Evolutionary conservation across 352 stramenopile genomes (phyloP).

Genomic region (Globisporangium carolinianum): DNA sequence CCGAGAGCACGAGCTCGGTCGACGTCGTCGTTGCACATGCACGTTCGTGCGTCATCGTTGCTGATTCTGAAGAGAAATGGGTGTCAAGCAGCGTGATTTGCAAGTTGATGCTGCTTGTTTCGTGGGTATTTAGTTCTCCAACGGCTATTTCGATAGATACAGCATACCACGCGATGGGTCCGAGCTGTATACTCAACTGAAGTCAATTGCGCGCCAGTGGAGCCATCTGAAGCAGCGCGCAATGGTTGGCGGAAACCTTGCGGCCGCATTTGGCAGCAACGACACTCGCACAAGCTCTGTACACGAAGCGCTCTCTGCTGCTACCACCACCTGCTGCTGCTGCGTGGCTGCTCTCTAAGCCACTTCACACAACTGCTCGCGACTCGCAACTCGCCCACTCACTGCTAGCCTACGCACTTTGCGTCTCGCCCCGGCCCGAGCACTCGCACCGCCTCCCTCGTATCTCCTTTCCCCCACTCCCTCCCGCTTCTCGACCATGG

Average conservation of each 20-base stretch:
- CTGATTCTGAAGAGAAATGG: neutral
- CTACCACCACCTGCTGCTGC: neutral
- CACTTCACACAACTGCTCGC: too few relatives aligned
- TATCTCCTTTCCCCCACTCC: neutral
- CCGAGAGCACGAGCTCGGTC: neutral
- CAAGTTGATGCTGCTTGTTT: too few relatives aligned
- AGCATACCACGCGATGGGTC: too few relatives aligned
- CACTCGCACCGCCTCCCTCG: neutral
- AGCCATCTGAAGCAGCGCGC: neutral
- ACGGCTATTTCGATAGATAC: too few relatives aligned
- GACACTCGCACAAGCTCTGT: neutral
- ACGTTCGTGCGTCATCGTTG: neutral
- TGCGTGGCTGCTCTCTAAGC: neutral
- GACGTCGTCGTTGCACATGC: too few relatives aligned
- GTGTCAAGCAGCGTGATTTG: too few relatives aligned
- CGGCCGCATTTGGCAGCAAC: neutral
- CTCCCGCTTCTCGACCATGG: conserved; percentile 22
- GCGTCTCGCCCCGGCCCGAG: neutral
- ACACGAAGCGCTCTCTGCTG: neutral
- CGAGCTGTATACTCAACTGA: neutral
- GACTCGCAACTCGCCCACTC: neutral
- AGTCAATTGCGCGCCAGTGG: too few relatives aligned
- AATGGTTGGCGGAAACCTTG: neutral
- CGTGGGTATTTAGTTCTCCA: too few relatives aligned
- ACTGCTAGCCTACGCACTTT: neutral